These are phyloP conservation scores for Aspergillus heteromorphus DNA, from an alignment of 495 filamentous ascomycete genomes.

Conservation along the genomic window DNA sequence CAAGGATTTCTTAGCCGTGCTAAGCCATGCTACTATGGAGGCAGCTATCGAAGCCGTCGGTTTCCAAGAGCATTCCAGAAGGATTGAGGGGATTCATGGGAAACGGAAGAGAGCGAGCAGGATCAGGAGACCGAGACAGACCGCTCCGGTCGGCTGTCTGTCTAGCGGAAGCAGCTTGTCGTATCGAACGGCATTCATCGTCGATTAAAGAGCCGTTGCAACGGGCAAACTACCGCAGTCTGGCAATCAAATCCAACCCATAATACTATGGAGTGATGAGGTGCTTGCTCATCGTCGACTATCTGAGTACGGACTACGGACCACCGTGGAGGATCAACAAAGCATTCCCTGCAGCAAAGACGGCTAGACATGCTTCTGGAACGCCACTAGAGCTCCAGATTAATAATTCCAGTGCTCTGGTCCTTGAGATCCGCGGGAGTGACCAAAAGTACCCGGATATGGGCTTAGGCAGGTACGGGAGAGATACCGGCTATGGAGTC, in stretches of 20 bases:
- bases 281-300: background rate
- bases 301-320: background rate
- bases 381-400: slow-evolving; percentile 5
- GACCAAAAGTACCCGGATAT: background rate
- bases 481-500: too few species aligned
- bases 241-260: background rate
- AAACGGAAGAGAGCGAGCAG: slow-evolving; percentile 4
- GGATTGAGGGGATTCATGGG: slow-evolving; percentile 15
- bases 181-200: background rate
- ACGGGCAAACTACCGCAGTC: background rate
- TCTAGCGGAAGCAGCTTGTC: background rate
- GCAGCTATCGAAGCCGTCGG: slow-evolving; percentile 6
- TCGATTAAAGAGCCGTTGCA: background rate
- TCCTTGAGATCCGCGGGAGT: background rate
- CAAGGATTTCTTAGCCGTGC: background rate
- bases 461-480: background rate
- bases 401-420: background rate
- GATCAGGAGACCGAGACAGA: background rate
- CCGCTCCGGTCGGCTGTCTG: background rate
- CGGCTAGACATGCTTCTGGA: slow-evolving; percentile 14
- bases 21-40: background rate
- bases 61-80: slow-evolving; percentile 18
- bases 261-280: too few species aligned
- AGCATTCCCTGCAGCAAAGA: slow-evolving; percentile 9
- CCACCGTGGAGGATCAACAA: slow-evolving; percentile 11